Evolutionary conservation across 139 green algal genomes (phyloP).

Genomic region (Micractinium conductrix): DNA sequence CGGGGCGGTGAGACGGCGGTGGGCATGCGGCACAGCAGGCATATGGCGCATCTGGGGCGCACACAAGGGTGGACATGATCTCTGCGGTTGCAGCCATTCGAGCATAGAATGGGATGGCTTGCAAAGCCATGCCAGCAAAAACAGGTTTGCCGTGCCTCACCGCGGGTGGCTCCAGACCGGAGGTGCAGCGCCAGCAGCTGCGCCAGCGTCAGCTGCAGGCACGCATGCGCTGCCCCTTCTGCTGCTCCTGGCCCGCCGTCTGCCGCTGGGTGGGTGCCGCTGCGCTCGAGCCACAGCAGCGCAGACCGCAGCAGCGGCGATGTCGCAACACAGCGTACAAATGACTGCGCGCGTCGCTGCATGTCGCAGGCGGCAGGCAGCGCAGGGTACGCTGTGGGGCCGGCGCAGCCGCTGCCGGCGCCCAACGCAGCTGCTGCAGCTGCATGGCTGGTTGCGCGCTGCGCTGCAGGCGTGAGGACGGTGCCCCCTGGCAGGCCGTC

Average conservation of each 20-base stretch:
- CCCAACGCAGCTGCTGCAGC: no score
- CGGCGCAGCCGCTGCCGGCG: no score
- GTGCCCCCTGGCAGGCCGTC: no score
- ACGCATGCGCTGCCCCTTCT: no score
- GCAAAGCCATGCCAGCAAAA: not conserved
- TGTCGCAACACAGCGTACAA: not conserved
- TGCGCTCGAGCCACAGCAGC: not conserved
- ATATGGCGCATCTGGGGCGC: no score
- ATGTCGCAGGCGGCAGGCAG: no score
- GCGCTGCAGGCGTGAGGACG: no score
- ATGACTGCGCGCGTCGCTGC: not conserved
- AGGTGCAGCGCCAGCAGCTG: not conserved
- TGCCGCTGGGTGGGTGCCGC: not conserved
- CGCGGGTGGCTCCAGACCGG: not conserved
- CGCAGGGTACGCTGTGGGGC: no score
- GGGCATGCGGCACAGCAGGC: not conserved
- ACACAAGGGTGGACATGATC: no score
- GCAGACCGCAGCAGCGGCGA: not conserved
- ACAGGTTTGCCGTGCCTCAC: not conserved
- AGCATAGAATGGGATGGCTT: not conserved
- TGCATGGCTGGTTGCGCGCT: no score
- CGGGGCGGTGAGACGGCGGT: no score
- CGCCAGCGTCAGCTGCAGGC: not conserved
- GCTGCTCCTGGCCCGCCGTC: not conserved
- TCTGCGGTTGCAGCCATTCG: not conserved